Percentiles rank a stretch among this genome's conserved stretches.
Conservation (phyloP, 768 basidiomycete species). For the Boletellus emodensis region DNA sequence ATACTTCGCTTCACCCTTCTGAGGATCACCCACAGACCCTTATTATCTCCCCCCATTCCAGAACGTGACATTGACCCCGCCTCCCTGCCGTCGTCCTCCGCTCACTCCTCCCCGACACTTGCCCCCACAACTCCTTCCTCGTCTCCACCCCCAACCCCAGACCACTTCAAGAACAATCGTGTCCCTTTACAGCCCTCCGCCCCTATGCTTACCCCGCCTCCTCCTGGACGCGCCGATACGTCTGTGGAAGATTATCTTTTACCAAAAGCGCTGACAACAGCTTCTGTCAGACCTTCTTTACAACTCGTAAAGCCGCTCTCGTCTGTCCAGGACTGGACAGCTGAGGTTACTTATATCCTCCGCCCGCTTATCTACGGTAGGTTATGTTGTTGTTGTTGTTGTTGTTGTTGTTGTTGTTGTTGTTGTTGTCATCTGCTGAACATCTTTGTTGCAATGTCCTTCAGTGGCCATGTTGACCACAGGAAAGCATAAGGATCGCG, state of each 20-base stretch:
- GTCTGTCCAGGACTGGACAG: conserved; percentile 67
- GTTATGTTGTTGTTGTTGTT: too few relatives aligned
- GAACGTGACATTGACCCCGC: conserved; percentile 86
- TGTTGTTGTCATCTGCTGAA: conserved; percentile 11
- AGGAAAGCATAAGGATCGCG: conserved; percentile 40
- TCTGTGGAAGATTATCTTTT: conserved; percentile 77
- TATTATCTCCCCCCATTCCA: conserved; percentile 75
- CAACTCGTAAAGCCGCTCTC: conserved; percentile 60
- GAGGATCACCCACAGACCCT: conserved; percentile 69
- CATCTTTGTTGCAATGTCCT: conserved; percentile 1
- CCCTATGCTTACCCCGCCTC: conserved; percentile 48
- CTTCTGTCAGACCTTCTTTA: conserved; percentile 67
- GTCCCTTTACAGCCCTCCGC: conserved; percentile 61
- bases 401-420: too few relatives aligned
- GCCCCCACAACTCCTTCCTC: conserved; percentile 53
- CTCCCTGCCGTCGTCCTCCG: conserved; percentile 50
- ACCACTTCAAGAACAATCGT: conserved; percentile 79
- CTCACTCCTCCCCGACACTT: conserved; percentile 55
- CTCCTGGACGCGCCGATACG: conserved; percentile 47
- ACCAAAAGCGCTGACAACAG: conserved; percentile 73
- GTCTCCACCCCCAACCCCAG: conserved; percentile 62
- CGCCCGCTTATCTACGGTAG: conserved; percentile 77
- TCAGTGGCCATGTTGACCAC: conserved; percentile 24
- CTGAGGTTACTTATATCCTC: conserved; percentile 67
- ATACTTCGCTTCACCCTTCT: conserved; percentile 70